Evolutionary conservation across 2,329 filamentous ascomycete species (phyloP), one percentile per base, ranked within the genome.

Genomic region (Teratosphaeria zuluensis): DNA sequence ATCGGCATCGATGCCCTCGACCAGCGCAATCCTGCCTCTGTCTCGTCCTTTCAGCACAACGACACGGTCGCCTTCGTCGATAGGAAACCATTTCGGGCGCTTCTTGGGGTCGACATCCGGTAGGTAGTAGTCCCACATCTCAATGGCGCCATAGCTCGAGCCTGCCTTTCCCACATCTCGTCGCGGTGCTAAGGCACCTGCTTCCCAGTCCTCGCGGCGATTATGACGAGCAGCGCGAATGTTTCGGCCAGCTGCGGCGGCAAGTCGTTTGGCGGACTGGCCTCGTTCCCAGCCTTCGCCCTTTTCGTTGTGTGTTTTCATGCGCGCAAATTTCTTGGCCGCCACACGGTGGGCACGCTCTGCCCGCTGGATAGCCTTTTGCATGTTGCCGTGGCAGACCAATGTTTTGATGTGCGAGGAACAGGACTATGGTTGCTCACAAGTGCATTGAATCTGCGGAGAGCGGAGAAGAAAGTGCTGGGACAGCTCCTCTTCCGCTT

Each of bases 21-120:
- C 83, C n/a, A 77, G 76, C 55, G 89, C 89, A 74, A 99, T 94
- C 76, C 87, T 89, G 68, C 91, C 91, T 76, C 86, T 88, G 68
- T 94, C 88, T 38, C 81, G 81, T 8, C 92, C 92, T 61, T 87
- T 84, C 57, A 90, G 76, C 59, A 97, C 76, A 56, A 92, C 89
- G 33, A 96, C 91, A 60, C 94, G 83, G 74, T 97, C 94, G 6
- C 86, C 85, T 64, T 73, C 71, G 64, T 71, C 68, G 31, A 80
- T 72, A 16, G 69, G 69, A 31, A 58, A 62, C 55, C 68, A 68
- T 57, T 70, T 64, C 46, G 60, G 61, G 46, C 62, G 61, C 52
- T 61, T 53, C 53, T 64, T 56, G 51, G 64, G 54, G 56, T 64
- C 61, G 58, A 65, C 58, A 64, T 69, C 60, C 62, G 69, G 65